Percentiles rank a stretch among this genome's conserved stretches.
These are phyloP conservation scores for Alternaria ventricosa DNA, from an alignment of 2,329 filamentous ascomycete genomes.

Conservation along the genomic window DNA sequence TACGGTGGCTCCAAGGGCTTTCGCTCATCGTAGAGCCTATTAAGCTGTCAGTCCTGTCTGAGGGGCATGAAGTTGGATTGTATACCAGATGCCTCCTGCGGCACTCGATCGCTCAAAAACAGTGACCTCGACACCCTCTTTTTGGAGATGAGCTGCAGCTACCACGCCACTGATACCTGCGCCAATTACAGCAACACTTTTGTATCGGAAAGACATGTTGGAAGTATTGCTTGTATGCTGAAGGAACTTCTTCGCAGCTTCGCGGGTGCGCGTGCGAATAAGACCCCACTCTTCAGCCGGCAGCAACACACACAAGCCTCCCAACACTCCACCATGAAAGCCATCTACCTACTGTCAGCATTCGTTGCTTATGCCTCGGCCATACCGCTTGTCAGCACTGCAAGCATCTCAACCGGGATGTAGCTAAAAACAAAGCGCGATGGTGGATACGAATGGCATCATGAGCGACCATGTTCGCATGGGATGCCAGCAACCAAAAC, in stretches of 20 bases:
- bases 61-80: not conserved
- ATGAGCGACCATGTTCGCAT: conserved; percentile 10
- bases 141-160: conserved; percentile 44
- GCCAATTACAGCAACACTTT: conserved; percentile 44
- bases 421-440: conserved; percentile 11
- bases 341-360: not conserved
- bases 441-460: conserved; percentile 31
- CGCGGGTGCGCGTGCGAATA: not conserved
- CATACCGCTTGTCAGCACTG: conserved; percentile 12
- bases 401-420: not conserved
- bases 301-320: not conserved
- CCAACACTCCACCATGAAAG: not conserved
- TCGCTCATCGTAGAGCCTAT: conserved; percentile 58
- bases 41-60: not conserved
- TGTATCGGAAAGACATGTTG: conserved; percentile 23
- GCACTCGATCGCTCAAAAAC: conserved; percentile 61
- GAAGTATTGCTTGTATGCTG: not conserved
- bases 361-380: not conserved
- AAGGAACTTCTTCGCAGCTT: not conserved
- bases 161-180: conserved; percentile 48
- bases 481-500: not conserved
- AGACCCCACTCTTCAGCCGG: not conserved
- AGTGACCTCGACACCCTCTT: conserved; percentile 54
- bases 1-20: conserved; percentile 57
- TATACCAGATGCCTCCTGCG: conserved; percentile 64